Conservation (phyloP, 2,329 filamentous ascomycete genomes). For the Chalaropsis ovoidea region DNA sequence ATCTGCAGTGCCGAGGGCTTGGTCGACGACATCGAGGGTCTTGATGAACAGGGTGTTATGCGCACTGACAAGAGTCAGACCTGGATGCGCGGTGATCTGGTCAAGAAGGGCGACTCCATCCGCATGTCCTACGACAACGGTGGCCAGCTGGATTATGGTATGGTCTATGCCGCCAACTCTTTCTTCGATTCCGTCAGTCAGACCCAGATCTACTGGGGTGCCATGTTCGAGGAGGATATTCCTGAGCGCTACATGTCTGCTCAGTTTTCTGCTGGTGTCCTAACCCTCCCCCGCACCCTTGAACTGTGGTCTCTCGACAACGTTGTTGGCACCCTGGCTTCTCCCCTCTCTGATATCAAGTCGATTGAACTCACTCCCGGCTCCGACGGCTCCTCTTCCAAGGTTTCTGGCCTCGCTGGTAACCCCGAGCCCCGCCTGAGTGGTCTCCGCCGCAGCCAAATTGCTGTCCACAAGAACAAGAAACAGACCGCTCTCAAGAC, state of each 20-base stretch:
- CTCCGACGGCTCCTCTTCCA: slow-evolving; percentile 9
- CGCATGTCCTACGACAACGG: slow-evolving; percentile 19
- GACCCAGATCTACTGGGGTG: slow-evolving; percentile 17
- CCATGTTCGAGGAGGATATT: slow-evolving; percentile 22
- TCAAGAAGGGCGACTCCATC: slow-evolving; percentile 12
- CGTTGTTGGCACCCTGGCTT: slow-evolving; percentile 19
- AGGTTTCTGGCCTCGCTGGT: slow-evolving; percentile 18
- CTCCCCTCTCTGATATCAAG: slow-evolving; percentile 16
- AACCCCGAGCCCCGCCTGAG: slow-evolving; percentile 17
- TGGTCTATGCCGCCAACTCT: slow-evolving; percentile 28
- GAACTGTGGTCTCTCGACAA: slow-evolving; percentile 21
- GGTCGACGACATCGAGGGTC: slow-evolving; percentile 7
- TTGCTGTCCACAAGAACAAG: slow-evolving; percentile 15
- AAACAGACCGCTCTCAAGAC: slow-evolving; percentile 22
- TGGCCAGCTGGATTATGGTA: slow-evolving; percentile 27
- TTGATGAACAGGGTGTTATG: slow-evolving; percentile 11
- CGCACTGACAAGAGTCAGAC: slow-evolving; percentile 21
- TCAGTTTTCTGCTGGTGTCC: slow-evolving; percentile 22
- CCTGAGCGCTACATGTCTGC: slow-evolving; percentile 16
- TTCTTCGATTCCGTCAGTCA: slow-evolving; percentile 26
- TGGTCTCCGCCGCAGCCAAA: slow-evolving; percentile 21
- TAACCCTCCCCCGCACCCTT: slow-evolving; percentile 21
- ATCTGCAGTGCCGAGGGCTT: slow-evolving; percentile 22
- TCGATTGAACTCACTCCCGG: slow-evolving; percentile 18
- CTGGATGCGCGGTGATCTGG: slow-evolving; percentile 18